These are phyloP conservation scores for Pleurostoma richardsiae DNA, from an alignment of 2,329 filamentous ascomycete genomes.

Conservation along the genomic window DNA sequence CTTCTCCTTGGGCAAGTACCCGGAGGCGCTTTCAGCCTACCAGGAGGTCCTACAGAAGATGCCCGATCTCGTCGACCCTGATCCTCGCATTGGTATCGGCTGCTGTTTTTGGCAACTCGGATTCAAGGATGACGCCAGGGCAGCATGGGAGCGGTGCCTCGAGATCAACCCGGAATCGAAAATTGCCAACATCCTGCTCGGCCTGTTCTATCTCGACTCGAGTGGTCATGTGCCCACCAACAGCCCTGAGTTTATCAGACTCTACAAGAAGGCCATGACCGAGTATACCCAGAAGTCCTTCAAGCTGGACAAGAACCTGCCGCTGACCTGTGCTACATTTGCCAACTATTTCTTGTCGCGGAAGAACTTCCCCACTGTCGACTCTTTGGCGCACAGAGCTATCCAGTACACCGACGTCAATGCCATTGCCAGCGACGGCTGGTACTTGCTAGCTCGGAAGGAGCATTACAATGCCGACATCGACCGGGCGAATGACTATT, in stretches of 20 bases:
- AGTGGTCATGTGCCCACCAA: conserved; percentile 79
- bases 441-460: conserved; percentile 90
- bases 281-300: conserved; percentile 91
- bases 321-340: conserved; percentile 86
- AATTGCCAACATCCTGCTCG: conserved; percentile 83
- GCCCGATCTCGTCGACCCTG: conserved; percentile 84
- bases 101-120: conserved; percentile 97
- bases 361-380: conserved; percentile 75
- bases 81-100: conserved; percentile 92
- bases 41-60: conserved; percentile 83
- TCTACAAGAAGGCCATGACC: conserved; percentile 93
- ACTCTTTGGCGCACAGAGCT: conserved; percentile 82
- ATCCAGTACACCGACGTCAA: conserved; percentile 96
- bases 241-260: conserved; percentile 74
- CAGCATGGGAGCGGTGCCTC: conserved; percentile 82
- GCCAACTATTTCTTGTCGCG: conserved; percentile 83
- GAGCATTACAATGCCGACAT: conserved; percentile 78
- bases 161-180: conserved; percentile 81
- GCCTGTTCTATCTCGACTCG: conserved; percentile 82
- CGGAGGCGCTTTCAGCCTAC: conserved; percentile 77
- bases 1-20: conserved; percentile 81
- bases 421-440: conserved; percentile 93
- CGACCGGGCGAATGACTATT: conserved; percentile 76
- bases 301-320: conserved; percentile 87
- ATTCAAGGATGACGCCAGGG: conserved; percentile 86